Percentiles rank a stretch among this genome's conserved stretches.
These are phyloP conservation scores for Talaromyces borbonicus DNA, from an alignment of 495 filamentous ascomycete genomes.

Conservation along the genomic window DNA sequence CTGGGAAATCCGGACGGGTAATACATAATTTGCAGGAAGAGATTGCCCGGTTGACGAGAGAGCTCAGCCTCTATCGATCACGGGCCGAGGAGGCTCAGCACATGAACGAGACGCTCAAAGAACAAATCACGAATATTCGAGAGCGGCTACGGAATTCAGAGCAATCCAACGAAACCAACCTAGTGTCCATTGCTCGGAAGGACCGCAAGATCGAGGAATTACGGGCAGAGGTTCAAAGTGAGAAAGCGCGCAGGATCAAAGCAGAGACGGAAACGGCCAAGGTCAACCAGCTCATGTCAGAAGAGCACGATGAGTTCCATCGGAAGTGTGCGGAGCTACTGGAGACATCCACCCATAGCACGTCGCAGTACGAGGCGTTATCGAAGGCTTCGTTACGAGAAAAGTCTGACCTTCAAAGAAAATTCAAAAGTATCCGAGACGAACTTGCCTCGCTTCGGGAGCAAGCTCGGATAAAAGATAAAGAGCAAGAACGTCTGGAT, in stretches of 20 bases:
- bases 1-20: slow-evolving; percentile 86
- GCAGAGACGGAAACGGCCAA: slow-evolving; percentile 55
- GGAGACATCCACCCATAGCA: slow-evolving; percentile 41
- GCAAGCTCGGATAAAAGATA: slow-evolving; percentile 32
- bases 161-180: slow-evolving; percentile 62
- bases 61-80: slow-evolving; percentile 63
- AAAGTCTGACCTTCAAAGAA: slow-evolving; percentile 34
- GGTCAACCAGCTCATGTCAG: slow-evolving; percentile 50
- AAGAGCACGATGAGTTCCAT: slow-evolving; percentile 44
- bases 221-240: slow-evolving; percentile 53
- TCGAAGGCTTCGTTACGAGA: slow-evolving; percentile 49
- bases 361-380: slow-evolving; percentile 61
- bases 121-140: slow-evolving; percentile 57
- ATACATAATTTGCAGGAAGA: slow-evolving; percentile 85
- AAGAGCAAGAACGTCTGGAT: slow-evolving; percentile 53
- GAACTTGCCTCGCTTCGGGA: slow-evolving; percentile 26
- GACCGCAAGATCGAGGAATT: slow-evolving; percentile 73
- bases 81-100: slow-evolving; percentile 64
- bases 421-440: slow-evolving; percentile 21
- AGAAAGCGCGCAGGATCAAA: slow-evolving; percentile 51
- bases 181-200: slow-evolving; percentile 60
- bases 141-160: slow-evolving; percentile 53
- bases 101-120: slow-evolving; percentile 60
- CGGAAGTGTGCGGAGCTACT: slow-evolving; percentile 52
- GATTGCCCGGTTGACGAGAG: slow-evolving; percentile 74